Evolutionary conservation across 163 green algal genomes (phyloP), one percentile per base, ranked within the genome.

Genomic region (Scenedesmus sp.): DNA sequence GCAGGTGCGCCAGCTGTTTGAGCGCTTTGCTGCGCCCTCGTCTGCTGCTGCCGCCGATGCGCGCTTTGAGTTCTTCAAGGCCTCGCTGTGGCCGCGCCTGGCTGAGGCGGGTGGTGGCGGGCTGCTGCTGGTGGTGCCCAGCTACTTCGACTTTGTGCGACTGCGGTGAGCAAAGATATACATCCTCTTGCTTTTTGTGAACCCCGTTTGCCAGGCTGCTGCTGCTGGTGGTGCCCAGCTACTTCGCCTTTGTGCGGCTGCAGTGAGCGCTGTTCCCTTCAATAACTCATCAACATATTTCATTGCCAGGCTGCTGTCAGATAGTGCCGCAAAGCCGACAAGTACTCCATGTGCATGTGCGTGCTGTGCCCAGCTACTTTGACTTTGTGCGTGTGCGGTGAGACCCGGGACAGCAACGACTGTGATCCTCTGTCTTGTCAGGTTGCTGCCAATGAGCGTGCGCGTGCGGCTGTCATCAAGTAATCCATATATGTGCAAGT

Each of bases 91-190:
- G 96, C 96, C 96, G 34, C 94, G 95, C n/a, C 89, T 99, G 20
- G 94, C 94, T 87, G 97, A 98, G 54, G 87, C 91, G 1, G 56
- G 3, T 67, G 91, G 34, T 46, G 98, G 98, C 10, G 90, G 90
- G 7, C 62, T 88, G 20, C 92, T 98, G 93, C 94, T 99, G 55
- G 87, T 99, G 4, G 90, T 99, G 55, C 95, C 96, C 10, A 96
- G 95, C n/a, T 99, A 99, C 94, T 99, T 99, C 94, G 98, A 99
- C 95, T 99, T 98, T 94, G 97, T 99, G 26, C 94, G 96, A 54
- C 15, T 93, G 52, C 94, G 94, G 93, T 95, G 87, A 15, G 93
- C 18, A 13, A 26, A 15, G 23, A 20, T 18, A 54, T 7, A 23
- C 8, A 2, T 82, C n/a, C n/a, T 56, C 2, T 12, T 10, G 52